Evolutionary conservation across 805 yeast genomes (phyloP).

Genomic region (Maudiozyma saulgeensis): DNA sequence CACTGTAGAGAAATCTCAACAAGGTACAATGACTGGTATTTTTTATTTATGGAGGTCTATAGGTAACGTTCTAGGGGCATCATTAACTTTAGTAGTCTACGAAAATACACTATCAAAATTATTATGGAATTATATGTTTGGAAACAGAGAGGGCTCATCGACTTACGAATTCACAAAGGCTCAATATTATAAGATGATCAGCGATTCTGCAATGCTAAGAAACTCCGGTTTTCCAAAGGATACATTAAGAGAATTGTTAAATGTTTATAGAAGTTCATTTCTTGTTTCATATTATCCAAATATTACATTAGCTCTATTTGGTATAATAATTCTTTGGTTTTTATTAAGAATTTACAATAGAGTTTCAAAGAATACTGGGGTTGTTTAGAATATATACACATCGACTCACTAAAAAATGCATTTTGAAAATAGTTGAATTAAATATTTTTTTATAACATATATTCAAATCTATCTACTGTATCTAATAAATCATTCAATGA

Average conservation of each 20-base stretch:
- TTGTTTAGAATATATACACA: not conserved
- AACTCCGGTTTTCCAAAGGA: conserved; percentile 13
- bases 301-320: conserved; percentile 13
- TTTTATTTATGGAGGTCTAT: conserved; percentile 41
- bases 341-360: conserved; percentile 8
- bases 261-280: conserved; percentile 21
- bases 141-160: not conserved
- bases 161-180: conserved; percentile 14
- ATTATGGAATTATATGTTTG: conserved; percentile 27
- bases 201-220: conserved; percentile 25
- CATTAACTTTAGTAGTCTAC: conserved; percentile 33
- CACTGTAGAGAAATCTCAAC: conserved; percentile 35
- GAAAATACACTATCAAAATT: conserved; percentile 26
- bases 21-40: conserved; percentile 41
- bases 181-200: conserved; percentile 16
- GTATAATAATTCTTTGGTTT: conserved; percentile 12
- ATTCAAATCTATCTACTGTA: not conserved
- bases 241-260: conserved; percentile 10
- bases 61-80: conserved; percentile 40
- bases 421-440: not conserved
- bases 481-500: not conserved
- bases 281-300: conserved; percentile 24
- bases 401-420: not conserved
- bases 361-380: not conserved
- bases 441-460: not conserved